Conservation (phyloP, 257 asterid species). For the Jasminum sambac region DNA sequence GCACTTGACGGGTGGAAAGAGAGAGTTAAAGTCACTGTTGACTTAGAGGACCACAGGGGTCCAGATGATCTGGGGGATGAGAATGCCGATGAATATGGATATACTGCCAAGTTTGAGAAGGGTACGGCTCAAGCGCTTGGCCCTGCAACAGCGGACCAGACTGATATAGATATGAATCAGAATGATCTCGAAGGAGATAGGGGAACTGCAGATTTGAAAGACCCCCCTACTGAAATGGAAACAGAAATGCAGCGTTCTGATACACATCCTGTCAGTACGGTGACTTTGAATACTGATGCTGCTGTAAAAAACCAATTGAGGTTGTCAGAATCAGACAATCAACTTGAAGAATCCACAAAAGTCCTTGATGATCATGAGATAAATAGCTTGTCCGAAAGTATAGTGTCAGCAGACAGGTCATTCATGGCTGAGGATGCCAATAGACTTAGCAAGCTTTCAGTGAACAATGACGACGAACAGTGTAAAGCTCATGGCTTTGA, state of each 20-base stretch:
- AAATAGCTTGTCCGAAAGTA: conserved; percentile 40
- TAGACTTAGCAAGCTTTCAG: conserved; percentile 33
- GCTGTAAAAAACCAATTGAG: conserved; percentile 35
- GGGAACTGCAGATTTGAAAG: conserved; percentile 37
- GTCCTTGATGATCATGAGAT: conserved; percentile 34
- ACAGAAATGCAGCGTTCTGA: conserved; percentile 53
- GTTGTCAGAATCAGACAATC: conserved; percentile 39
- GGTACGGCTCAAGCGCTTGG: conserved; percentile 97
- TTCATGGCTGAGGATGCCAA: conserved; percentile 51
- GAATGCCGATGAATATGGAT: conserved; percentile 79
- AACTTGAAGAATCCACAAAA: conserved; percentile 44
- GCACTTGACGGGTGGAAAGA: conserved; percentile 98
- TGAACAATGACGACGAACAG: conserved; percentile 54
- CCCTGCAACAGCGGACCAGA: conserved; percentile 88
- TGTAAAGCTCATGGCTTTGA: conserved; percentile 53
- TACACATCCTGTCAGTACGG: conserved; percentile 34
- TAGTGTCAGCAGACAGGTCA: conserved; percentile 52
- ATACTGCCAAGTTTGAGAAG: conserved; percentile 75
- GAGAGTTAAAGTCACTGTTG: conserved; percentile 79
- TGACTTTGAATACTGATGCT: conserved; percentile 33
- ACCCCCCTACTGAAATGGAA: conserved; percentile 45
- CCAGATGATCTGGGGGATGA: conserved; percentile 59
- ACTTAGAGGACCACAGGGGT: conserved; percentile 49
- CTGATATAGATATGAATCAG: conserved; percentile 48
- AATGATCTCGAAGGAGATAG: conserved; percentile 55